These are phyloP conservation scores for Alternaria conjuncta DNA, from an alignment of 2,329 filamentous ascomycete genomes.

Conservation along the genomic window DNA sequence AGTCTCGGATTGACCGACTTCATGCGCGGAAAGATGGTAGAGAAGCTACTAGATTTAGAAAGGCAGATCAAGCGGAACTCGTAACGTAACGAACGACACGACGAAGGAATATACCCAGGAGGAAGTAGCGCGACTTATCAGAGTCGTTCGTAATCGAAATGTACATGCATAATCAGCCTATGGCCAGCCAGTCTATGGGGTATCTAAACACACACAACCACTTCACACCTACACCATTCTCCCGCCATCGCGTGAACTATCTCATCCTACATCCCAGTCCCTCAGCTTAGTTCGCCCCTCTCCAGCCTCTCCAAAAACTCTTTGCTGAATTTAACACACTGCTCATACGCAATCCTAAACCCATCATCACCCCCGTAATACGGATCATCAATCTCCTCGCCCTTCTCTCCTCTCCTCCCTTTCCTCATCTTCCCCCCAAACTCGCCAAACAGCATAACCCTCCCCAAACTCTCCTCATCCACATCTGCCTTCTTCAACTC, in stretches of 20 bases:
- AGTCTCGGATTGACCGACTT: conserved; percentile 30
- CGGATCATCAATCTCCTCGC: conserved; percentile 66
- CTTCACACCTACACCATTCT: not conserved
- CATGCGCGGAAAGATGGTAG: conserved; percentile 31
- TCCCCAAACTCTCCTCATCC: conserved; percentile 50
- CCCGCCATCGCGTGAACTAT: not conserved
- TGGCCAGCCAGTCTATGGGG: conserved; percentile 19
- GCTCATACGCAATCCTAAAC: conserved; percentile 71
- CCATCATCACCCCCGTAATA: conserved; percentile 70
- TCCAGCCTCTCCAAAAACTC: conserved; percentile 73
- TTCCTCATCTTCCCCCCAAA: conserved; percentile 64
- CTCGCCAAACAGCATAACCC: conserved; percentile 84
- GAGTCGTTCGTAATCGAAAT: not conserved
- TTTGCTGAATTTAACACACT: conserved; percentile 76
- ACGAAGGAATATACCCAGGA: not conserved
- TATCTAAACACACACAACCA: conserved; percentile 21
- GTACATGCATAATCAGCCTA: conserved; percentile 1
- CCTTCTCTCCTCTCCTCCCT: conserved; percentile 2
- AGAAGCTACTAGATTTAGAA: conserved; percentile 26
- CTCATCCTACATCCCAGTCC: not conserved
- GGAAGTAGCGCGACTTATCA: not conserved
- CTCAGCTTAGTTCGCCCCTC: conserved; percentile 38
- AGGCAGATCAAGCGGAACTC: conserved; percentile 25
- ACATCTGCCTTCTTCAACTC: conserved; percentile 53
- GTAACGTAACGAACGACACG: not conserved